phyloP scores from a whole-genome alignment of 805 yeast species.

The Candida ficus region DNA sequence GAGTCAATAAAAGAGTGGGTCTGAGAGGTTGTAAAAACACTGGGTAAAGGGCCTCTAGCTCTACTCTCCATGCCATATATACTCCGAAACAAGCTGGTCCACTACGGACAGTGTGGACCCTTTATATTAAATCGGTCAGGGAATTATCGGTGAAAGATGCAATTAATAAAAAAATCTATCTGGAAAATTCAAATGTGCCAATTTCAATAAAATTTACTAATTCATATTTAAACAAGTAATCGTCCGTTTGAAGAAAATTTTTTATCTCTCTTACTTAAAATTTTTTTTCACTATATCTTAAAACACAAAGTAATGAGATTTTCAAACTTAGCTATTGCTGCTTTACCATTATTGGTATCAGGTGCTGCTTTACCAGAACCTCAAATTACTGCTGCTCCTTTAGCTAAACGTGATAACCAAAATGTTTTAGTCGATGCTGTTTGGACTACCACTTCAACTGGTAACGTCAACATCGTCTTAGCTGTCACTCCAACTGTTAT shows the following conservation, averaged over 20 bases:
- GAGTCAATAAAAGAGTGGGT: not conserved
- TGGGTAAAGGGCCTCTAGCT: too few relatives aligned
- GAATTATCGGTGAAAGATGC: conserved; percentile 11
- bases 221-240: conserved; percentile 2
- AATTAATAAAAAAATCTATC: not conserved
- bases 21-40: too few relatives aligned
- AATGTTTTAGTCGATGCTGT: conserved; percentile 21
- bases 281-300: not conserved
- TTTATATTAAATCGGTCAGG: not conserved
- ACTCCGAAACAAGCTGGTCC: too few relatives aligned
- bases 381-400: conserved; percentile 16
- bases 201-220: not conserved
- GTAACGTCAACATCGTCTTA: conserved; percentile 21
- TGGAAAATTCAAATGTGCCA: conserved; percentile 3
- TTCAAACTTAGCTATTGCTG: conserved; percentile 6
- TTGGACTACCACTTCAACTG: conserved; percentile 33
- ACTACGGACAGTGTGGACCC: too few relatives aligned
- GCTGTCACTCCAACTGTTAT: conserved; percentile 50
- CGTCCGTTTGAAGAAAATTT: conserved; percentile 1
- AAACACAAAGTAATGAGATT: conserved; percentile 7
- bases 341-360: conserved; percentile 13
- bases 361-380: conserved; percentile 24
- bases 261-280: not conserved
- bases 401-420: conserved; percentile 21
- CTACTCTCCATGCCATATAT: not conserved